phyloP scores from a whole-genome alignment of 2,329 filamentous ascomycete species.

The Cladosporium sp. region DNA sequence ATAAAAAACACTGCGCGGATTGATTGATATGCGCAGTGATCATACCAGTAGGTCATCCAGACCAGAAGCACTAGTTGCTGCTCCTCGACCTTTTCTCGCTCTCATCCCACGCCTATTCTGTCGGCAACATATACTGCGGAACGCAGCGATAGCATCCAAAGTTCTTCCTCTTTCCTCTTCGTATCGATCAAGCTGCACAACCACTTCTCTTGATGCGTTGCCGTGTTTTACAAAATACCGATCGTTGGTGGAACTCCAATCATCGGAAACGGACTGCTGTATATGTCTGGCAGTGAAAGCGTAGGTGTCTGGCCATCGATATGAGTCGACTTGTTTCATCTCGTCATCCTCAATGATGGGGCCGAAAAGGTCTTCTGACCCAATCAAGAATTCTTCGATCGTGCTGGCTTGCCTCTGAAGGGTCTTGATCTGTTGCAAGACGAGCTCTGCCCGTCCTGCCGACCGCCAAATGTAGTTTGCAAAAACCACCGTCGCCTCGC shows the following conservation, averaged over 20 bases:
- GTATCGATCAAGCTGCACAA: constrained; percentile 32
- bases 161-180: constrained; percentile 9
- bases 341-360: background rate
- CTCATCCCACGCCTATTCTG: background rate
- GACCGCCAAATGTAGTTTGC: constrained; percentile 15
- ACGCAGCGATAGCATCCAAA: background rate
- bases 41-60: background rate
- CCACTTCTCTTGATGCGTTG: constrained; percentile 42
- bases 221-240: constrained; percentile 47
- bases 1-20: background rate
- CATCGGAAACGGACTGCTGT: constrained; percentile 38
- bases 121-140: background rate
- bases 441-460: background rate
- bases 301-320: constrained; percentile 21
- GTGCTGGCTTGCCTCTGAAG: background rate
- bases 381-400: constrained; percentile 11
- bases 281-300: constrained; percentile 37
- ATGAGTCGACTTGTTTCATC: background rate
- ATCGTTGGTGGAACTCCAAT: constrained; percentile 44
- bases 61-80: background rate
- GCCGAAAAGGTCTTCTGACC: constrained; percentile 8
- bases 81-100: background rate
- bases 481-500: constrained; percentile 13
- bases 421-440: background rate
- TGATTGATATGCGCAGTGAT: background rate